These are phyloP conservation scores for Coprinopsis marcescibilis DNA, from an alignment of 768 basidiomycete species.

Conservation along the genomic window DNA sequence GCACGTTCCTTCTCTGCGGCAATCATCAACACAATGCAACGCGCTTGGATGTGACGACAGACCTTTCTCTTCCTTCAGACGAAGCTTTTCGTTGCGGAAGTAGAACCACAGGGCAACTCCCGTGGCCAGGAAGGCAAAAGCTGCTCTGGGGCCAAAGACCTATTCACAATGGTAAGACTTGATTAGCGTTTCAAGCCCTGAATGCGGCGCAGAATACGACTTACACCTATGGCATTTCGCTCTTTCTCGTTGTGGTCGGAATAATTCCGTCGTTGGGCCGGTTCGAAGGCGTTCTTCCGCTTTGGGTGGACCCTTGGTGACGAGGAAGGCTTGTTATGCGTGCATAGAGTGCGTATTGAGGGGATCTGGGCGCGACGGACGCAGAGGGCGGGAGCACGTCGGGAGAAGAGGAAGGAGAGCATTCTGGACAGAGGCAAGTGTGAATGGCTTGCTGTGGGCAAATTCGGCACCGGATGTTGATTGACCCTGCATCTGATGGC, in stretches of 20 bases:
- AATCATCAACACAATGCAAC: background rate
- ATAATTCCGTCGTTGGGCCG: conserved; percentile 18
- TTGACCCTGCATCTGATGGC: no score
- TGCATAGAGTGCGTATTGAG: conserved; percentile 2
- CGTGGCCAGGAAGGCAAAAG: conserved; percentile 75
- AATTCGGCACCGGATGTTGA: no score
- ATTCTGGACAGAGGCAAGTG: no score
- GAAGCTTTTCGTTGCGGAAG: conserved; percentile 82
- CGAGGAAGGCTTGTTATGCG: background rate
- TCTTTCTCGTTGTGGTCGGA: conserved; percentile 22
- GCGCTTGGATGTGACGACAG: conserved; percentile 18
- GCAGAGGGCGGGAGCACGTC: conserved; percentile 1
- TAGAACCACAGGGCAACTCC: conserved; percentile 82
- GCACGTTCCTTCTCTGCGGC: conserved; percentile 66
- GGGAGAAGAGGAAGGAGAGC: conserved; percentile 3
- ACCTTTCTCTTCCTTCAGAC: conserved; percentile 75
- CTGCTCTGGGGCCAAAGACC: conserved; percentile 91
- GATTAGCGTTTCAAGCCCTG: background rate
- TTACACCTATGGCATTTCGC: conserved; percentile 20
- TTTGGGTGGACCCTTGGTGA: background rate
- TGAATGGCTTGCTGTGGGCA: no score
- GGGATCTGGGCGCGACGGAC: background rate
- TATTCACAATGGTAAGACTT: conserved; percentile 27
- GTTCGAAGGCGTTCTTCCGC: background rate
- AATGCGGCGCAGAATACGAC: background rate